A percentile compares a stretch with the other conserved stretches of the same genome.
phyloP scores from a whole-genome alignment of 257 asterid species.

The Rauvolfia tetraphylla region DNA sequence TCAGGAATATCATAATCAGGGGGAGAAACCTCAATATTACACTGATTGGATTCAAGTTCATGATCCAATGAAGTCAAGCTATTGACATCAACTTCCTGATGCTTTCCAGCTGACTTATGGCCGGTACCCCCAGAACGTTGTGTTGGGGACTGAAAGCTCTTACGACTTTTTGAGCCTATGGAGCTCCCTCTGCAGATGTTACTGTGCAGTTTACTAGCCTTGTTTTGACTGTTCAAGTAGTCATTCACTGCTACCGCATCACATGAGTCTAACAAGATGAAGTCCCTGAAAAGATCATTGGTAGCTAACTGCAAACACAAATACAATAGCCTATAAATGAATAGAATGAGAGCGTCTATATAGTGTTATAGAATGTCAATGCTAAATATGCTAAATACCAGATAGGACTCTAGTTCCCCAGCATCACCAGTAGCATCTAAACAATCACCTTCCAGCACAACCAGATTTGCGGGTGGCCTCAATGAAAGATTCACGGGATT shows the following conservation, averaged over 20 bases:
- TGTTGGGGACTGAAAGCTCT: slow-evolving; percentile 58
- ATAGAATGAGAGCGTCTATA: slow-evolving; percentile 14
- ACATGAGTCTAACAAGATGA: slow-evolving; percentile 69
- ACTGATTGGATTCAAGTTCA: slow-evolving; percentile 38
- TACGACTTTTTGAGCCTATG: slow-evolving; percentile 42
- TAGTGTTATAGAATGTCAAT: slow-evolving; percentile 3
- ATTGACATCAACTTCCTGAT: slow-evolving; percentile 37
- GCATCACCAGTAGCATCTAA: slow-evolving; percentile 68
- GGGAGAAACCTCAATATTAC: slow-evolving; percentile 34
- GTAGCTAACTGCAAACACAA: slow-evolving; percentile 70
- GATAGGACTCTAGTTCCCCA: slow-evolving; percentile 94
- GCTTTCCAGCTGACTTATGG: slow-evolving; percentile 48
- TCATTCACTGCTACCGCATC: slow-evolving; percentile 67
- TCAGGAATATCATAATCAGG: slow-evolving; percentile 40
- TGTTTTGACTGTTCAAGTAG: slow-evolving; percentile 40
- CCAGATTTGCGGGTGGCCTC: slow-evolving; percentile 89
- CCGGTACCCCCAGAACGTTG: slow-evolving; percentile 50
- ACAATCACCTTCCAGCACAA: slow-evolving; percentile 97
- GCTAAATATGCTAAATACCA: slow-evolving; percentile 46
- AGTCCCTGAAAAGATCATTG: slow-evolving; percentile 76
- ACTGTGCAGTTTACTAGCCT: slow-evolving; percentile 42
- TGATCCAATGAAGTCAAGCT: slow-evolving; percentile 34
- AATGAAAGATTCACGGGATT: slow-evolving; percentile 38
- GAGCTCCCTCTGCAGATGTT: slow-evolving; percentile 40
- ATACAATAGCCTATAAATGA: not conserved